These are phyloP conservation scores for Kluyveromyces wickerhamii DNA, from an alignment of 805 yeast species.

Conservation along the genomic window DNA sequence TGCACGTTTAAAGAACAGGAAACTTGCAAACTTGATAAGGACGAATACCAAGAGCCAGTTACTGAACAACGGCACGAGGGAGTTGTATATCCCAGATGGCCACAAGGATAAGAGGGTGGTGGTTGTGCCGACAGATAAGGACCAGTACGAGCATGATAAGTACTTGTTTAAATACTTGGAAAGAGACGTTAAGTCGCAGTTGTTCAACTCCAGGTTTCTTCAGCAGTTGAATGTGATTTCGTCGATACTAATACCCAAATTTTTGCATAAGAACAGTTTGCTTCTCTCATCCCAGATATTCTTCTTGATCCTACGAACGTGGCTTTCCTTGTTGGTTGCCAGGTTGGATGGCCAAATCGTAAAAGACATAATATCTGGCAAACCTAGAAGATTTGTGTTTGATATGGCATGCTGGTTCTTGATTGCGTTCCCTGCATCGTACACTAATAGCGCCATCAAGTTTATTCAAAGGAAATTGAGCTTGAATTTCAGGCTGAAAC, in stretches of 20 bases:
- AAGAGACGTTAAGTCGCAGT: conserved; percentile 17
- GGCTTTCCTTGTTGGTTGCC: conserved; percentile 79
- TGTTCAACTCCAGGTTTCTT: conserved; percentile 55
- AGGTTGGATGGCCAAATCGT: conserved; percentile 89
- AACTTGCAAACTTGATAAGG: neutral
- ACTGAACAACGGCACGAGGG: conserved; percentile 26
- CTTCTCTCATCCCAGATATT: conserved; percentile 62
- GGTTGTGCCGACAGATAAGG: conserved; percentile 26
- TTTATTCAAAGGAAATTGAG: conserved; percentile 69
- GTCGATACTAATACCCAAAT: conserved; percentile 72
- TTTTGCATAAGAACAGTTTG: conserved; percentile 58
- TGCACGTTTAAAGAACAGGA: neutral
- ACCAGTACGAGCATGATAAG: conserved; percentile 27
- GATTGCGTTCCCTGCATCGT: conserved; percentile 88
- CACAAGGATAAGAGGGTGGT: conserved; percentile 18
- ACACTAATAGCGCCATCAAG: conserved; percentile 84
- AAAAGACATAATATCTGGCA: conserved; percentile 76
- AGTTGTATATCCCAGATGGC: conserved; percentile 22
- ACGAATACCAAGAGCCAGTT: conserved; percentile 5
- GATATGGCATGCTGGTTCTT: conserved; percentile 83
- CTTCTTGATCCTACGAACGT: conserved; percentile 74
- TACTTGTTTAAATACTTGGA: conserved; percentile 23
- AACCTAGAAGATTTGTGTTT: conserved; percentile 62
- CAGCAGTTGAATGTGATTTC: conserved; percentile 70
- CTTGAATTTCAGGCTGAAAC: conserved; percentile 73